Evolutionary conservation across 352 stramenopile genomes (phyloP).

Genomic region (Pythium sp.): DNA sequence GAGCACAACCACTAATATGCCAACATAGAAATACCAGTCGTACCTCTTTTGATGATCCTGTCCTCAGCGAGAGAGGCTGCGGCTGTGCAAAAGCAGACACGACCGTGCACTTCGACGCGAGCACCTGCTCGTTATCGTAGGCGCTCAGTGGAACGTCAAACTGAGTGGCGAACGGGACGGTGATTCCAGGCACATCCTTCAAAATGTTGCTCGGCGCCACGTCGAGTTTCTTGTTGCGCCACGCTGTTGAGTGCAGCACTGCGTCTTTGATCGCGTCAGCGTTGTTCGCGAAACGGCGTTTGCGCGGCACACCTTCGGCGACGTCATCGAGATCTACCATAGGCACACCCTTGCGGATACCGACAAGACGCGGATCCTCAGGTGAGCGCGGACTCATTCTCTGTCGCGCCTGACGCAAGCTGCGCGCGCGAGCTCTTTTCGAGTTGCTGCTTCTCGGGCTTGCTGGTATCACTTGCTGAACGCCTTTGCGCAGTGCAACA

Average conservation of each 20-base stretch:
- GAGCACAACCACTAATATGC: not conserved
- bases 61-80: conserved; percentile 24
- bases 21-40: not conserved
- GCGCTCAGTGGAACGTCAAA: conserved; percentile 39
- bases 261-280: conserved; percentile 42
- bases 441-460: conserved; percentile 15
- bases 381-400: conserved; percentile 48
- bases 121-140: conserved; percentile 27
- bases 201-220: conserved; percentile 43
- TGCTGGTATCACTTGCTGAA: conserved; percentile 21
- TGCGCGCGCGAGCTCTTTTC: conserved; percentile 55
- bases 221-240: conserved; percentile 44
- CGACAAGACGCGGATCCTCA: conserved; percentile 20
- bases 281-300: conserved; percentile 26
- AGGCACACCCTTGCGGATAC: conserved; percentile 21
- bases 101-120: conserved; percentile 32
- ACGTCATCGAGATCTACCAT: conserved; percentile 26
- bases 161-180: conserved; percentile 29
- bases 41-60: conserved; percentile 23
- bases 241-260: conserved; percentile 60
- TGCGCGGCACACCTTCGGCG: conserved; percentile 10
- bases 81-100: conserved; percentile 17
- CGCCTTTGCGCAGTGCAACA: conserved; percentile 42
- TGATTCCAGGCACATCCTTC: conserved; percentile 19
- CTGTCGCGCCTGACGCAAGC: conserved; percentile 41